Evolutionary conservation across 371 early-diverging fungal species (phyloP), one percentile per base, ranked within the genome.

Genomic region (Mortierella sp.): DNA sequence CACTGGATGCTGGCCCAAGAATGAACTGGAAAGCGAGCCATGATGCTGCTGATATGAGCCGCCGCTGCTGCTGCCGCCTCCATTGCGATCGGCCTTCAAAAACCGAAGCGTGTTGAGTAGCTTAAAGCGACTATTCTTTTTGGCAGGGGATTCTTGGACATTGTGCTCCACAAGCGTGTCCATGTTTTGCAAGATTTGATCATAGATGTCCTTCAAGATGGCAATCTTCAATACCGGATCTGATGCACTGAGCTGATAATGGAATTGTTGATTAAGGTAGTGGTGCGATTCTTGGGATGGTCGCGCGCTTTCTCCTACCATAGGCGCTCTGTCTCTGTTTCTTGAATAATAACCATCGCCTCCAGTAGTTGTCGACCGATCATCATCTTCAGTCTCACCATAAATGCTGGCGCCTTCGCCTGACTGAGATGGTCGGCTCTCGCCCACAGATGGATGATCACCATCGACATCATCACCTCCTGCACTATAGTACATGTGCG

Each of bases 161-260:
- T 62, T 65, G 6, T 72, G 78, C 69, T 78, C 78, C 17, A 61
- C 78, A 13, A 78, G 17, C 0, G 68, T 65, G 19, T 72, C 78
- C 73, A 78, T 65, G 31, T 80, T 74, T n/a, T 74, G 75, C 43
- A 84, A 58, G 12, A 84, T 82, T 56, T 84, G 84, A 29, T 84
- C 84, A 53, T 84, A 84, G 35, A 84, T 77, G 0, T 83, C 83
- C 67, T 84, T 84, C 47, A 84, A 35, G 23, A 84, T 79, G 2
- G 83, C 79, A 65, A 84, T 84, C 67, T 84, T 84, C 34, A 84
- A 51, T 26, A 82, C 73, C 10, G 78, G 78, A 57, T 84, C 84
- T 22, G 74, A 61, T 5, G 66, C 59, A 23, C 45, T 71, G 26
- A 67, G 49, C 10, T 66, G 70, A 5, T 66, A 62, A 0, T 57